phyloP scores from a whole-genome alignment of 2,329 filamentous ascomycete genomes.

The Pseudogymnoascus sp. region DNA sequence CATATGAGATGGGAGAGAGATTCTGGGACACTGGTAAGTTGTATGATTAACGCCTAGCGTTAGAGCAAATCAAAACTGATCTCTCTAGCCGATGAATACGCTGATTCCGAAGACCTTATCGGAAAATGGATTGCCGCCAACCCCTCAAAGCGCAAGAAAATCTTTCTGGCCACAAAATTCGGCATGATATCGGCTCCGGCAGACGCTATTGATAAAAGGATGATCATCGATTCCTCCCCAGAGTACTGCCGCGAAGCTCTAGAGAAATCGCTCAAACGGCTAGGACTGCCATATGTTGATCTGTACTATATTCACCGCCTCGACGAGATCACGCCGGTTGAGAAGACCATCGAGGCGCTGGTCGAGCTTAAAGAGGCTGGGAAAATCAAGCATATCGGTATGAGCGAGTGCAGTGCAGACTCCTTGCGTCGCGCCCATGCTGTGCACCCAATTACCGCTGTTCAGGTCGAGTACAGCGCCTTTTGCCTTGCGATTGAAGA shows the following conservation, averaged over 20 bases:
- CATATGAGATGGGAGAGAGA: constrained; percentile 33
- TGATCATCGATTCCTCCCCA: constrained; percentile 30
- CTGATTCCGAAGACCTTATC: not conserved
- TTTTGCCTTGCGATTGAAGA: constrained; percentile 46
- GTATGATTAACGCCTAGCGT: not conserved
- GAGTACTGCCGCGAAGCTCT: constrained; percentile 37
- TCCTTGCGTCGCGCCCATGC: constrained; percentile 41
- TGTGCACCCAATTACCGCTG: constrained; percentile 42
- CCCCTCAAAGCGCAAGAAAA: not conserved
- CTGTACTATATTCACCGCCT: constrained; percentile 37
- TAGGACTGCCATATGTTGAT: constrained; percentile 38
- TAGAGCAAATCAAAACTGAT: not conserved
- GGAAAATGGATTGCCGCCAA: not conserved
- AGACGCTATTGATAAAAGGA: constrained; percentile 15
- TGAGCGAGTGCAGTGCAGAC: constrained; percentile 41
- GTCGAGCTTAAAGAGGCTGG: constrained; percentile 41
- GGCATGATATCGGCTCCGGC: constrained; percentile 27
- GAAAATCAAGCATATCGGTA: constrained; percentile 43
- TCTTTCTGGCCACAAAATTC: constrained; percentile 47
- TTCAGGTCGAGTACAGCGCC: constrained; percentile 48
- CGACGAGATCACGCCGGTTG: constrained; percentile 37
- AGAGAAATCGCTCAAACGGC: constrained; percentile 33
- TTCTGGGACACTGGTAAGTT: not conserved
- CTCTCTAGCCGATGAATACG: not conserved
- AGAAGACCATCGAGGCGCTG: constrained; percentile 42